Base-by-base conservation (phyloP, 768 basidiomycete species). In the Cytidiella melzeri region DNA sequence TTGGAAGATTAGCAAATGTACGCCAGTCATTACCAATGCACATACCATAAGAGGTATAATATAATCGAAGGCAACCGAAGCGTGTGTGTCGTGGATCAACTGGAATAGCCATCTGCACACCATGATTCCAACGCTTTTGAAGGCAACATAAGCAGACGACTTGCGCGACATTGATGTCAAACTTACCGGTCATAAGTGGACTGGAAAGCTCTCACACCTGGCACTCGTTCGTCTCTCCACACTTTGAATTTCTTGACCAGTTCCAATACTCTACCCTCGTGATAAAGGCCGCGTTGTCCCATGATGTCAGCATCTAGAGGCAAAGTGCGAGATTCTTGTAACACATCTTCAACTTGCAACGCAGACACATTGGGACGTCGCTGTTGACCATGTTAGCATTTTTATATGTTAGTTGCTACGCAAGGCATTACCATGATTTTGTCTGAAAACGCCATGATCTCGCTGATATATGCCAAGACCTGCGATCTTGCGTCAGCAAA, bases 161-260 rank as follows among this genome's bases (percentile, higher is more conserved):
- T n/a, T n/a, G n/a, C 11, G 11, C 27, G 28, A 12, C 21, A 30
- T 19, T 20, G 18, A 41, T 13, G 18, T 21, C 51, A 41, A 2
- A 62, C 72, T 34, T 61, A 83, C 77, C 83, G 77, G 60, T 94
- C 91, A 57, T 92, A 92, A n/a, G 77, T 83, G 0, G 89, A 92
- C 58, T 89, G 84, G 59, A 89, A 84, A 3, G 89, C 89, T 27
- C 84, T 79, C 21, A 81, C 78, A 3, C 90, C 89, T 18, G 88
- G 79, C 4, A 81, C 63, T 26, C 91, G 78, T 52, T 85, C 76
- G 34, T 73, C 71, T 26, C 87, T 75, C 90, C 87, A 90, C 18
- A 71, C 62, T 38, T 79, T 76, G 61, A 94, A 83, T 20, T 71
- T 73, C 19, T 74, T 65, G 1, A 85, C 80, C 4, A 91, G 74